Evolutionary conservation across 345 rosid genomes (phyloP).

Genomic region (Psidium friedrichsthalianum): DNA sequence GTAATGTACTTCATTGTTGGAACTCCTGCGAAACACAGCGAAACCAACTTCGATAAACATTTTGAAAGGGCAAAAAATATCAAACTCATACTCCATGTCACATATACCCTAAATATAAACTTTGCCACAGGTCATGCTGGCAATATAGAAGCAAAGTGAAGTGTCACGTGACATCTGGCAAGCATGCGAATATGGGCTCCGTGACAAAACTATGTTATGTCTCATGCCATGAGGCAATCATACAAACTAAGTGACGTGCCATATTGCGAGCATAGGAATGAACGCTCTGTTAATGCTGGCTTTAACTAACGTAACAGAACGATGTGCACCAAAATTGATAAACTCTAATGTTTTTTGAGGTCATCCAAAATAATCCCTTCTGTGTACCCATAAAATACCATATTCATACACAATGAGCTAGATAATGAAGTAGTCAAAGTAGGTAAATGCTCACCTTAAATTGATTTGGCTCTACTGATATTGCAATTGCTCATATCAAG

Average conservation of each 20-base stretch:
- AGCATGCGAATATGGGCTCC: not conserved
- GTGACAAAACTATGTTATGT: not conserved
- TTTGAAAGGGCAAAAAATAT: no score
- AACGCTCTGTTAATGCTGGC: not conserved
- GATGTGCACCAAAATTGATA: no score
- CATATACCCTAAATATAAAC: no score
- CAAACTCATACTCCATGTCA: no score
- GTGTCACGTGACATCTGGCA: no score
- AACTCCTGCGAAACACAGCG: no score
- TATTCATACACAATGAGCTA: not conserved
- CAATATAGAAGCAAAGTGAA: no score
- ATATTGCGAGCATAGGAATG: not conserved
- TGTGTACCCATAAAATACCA: not conserved
- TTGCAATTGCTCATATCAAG: not conserved
- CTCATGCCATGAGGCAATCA: not conserved
- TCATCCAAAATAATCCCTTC: no score
- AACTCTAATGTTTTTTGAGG: no score
- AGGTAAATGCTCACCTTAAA: not conserved
- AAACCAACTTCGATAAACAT: no score
- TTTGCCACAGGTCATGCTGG: no score
- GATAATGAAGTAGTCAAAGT: not conserved
- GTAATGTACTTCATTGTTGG: not conserved
- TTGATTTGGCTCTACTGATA: no score
- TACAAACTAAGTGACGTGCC: fast-evolving
- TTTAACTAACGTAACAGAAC: not conserved